phyloP scores from a whole-genome alignment of 768 basidiomycete species.

The Hypholoma fasciculare region DNA sequence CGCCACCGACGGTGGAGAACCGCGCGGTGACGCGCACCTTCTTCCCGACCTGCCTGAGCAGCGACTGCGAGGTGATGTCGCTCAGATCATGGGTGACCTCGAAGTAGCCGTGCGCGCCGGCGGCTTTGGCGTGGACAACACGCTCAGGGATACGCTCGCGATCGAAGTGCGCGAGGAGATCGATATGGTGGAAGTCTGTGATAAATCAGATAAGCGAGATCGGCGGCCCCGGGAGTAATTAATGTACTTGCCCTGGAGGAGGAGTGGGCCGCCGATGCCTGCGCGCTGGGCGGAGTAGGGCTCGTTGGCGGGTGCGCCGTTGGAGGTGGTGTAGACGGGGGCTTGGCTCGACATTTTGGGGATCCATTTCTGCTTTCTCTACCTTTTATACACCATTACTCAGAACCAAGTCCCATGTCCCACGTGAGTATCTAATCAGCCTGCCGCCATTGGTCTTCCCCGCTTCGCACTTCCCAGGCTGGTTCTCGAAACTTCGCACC shows the following conservation, averaged over 20 bases:
- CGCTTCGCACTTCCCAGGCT: neutral
- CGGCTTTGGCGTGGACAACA: constrained; percentile 91
- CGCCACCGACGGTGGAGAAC: constrained; percentile 94
- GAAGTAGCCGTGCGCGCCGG: constrained; percentile 92
- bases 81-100: constrained; percentile 84
- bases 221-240: neutral
- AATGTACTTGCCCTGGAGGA: constrained; percentile 70
- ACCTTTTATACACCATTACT: neutral
- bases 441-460: neutral
- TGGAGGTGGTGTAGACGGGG: constrained; percentile 82
- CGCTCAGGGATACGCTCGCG: constrained; percentile 97
- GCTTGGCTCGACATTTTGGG: constrained; percentile 58
- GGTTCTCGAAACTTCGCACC: neutral
- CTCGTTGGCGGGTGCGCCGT: constrained; percentile 72
- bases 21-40: constrained; percentile 76
- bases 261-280: constrained; percentile 76
- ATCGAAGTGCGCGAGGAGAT: constrained; percentile 89
- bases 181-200: constrained; percentile 87
- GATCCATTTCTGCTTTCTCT: neutral
- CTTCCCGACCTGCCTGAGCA: constrained; percentile 68
- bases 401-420: neutral
- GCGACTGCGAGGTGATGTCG: constrained; percentile 72
- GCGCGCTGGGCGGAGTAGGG: constrained; percentile 82
- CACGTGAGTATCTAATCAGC: neutral
- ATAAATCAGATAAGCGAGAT: constrained; percentile 13